These are phyloP conservation scores for Exsudoporus frostii DNA, from an alignment of 768 basidiomycete genomes.

Conservation along the genomic window DNA sequence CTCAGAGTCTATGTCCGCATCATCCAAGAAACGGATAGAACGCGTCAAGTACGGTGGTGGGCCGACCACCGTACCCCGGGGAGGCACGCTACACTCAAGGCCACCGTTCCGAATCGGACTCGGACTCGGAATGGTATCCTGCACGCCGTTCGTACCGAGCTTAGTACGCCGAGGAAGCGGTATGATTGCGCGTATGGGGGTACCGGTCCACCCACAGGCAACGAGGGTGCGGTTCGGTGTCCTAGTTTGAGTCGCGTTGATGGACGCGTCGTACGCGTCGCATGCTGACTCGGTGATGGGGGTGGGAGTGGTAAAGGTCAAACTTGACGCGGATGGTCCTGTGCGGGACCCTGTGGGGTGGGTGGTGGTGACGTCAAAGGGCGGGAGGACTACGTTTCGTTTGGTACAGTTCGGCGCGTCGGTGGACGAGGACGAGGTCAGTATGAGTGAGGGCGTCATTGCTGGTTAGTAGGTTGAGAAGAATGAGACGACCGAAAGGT, in stretches of 20 bases:
- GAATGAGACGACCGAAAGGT: too few relatives aligned
- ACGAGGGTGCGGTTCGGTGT: background rate
- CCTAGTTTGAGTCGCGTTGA: background rate
- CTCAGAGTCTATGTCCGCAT: background rate
- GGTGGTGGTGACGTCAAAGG: background rate
- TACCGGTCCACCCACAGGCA: constrained; percentile 14
- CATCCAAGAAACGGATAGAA: background rate
- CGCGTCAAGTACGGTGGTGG: background rate
- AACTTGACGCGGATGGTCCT: background rate
- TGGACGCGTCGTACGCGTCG: constrained; percentile 1
- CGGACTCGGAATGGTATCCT: background rate
- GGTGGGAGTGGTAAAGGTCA: background rate
- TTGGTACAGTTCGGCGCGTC: constrained; percentile 1
- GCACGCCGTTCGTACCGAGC: background rate
- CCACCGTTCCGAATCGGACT: background rate
- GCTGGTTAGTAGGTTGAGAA: too few relatives aligned
- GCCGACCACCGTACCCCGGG: background rate
- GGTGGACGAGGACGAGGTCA: constrained; percentile 1
- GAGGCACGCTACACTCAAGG: background rate
- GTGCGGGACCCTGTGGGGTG: background rate
- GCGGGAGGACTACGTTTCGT: background rate
- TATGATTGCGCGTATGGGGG: constrained; percentile 22
- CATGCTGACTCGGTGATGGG: background rate
- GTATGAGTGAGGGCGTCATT: constrained; percentile 13
- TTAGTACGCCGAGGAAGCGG: constrained; percentile 21